Evolutionary conservation across 2,329 filamentous ascomycete genomes (phyloP), one percentile per base, ranked within the genome.

Genomic region (Aspergillus sp.): DNA sequence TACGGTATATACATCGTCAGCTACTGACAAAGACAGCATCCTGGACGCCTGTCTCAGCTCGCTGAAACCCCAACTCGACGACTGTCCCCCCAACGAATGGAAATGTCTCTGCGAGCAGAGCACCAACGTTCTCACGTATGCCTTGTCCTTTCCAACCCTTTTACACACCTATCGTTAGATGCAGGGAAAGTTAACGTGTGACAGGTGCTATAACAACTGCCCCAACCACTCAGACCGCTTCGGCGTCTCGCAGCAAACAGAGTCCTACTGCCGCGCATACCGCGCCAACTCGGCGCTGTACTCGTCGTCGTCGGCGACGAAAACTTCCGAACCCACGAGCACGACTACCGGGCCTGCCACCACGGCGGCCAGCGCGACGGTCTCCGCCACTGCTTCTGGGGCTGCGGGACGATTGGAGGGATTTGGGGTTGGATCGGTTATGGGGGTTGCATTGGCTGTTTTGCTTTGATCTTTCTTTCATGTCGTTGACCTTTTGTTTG

Each of bases 171-270:
- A n/a, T 19, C 8, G n/a, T 41, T 11, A 19, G 42, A 26, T 48
- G 30, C 32, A 48, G n/a, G n/a, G 26, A 38, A 42, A 43, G 14
- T 35, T 14, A 33, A 22, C 13, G 11, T n/a, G 20, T 5, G 14
- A 52, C 53, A 79, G 77, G 30, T 86, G 84, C 79, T 86, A 84
- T 74, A 80, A 81, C 75, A 83, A 84, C 75, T 86, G 84, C 73
- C 82, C 83, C 48, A 68, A 73, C 58, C 75, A 79, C 61, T 56
- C 72, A 14, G 68, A 66, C 46, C 60, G 64, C 36, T 63, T 63
- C 51, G 63, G 63, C 30, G 69, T 66, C 30, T 51, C 72, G 13
- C 61, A 59, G 62, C 71, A 60, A 54, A 67, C 54, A 54, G 61
- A 40, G 50, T 65, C 69, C 22, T 74, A 72, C 65, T 79, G 76